Evolutionary conservation across 306 rosid species (phyloP).

Genomic region (Pyrus pyrifolia): DNA sequence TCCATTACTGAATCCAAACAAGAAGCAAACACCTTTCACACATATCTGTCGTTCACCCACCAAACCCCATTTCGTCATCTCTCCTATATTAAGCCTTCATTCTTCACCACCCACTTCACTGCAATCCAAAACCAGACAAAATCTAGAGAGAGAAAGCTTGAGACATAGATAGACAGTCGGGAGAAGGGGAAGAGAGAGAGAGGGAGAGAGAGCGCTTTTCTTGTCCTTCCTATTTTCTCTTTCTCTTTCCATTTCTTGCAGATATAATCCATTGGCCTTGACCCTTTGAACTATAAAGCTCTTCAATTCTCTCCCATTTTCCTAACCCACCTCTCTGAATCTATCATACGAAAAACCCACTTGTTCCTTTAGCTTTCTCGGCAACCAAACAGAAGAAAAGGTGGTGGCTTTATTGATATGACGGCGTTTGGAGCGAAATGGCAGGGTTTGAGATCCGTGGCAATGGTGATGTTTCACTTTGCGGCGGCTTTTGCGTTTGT

Average conservation of each 20-base stretch:
- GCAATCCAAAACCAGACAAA: background rate
- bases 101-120: background rate
- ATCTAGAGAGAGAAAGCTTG: background rate
- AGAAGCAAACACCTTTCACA: background rate
- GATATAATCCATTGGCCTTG: background rate
- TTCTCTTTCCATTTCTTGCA: background rate
- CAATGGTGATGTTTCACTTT: conserved; percentile 32
- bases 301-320: background rate
- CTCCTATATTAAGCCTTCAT: background rate
- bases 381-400: background rate
- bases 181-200: no score
- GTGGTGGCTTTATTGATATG: conserved; percentile 7
- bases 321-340: background rate
- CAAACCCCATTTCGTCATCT: background rate
- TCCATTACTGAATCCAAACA: background rate
- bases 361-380: background rate
- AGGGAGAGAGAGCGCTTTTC: background rate
- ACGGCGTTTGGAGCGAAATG: conserved; percentile 25
- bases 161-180: background rate
- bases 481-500: conserved; percentile 34
- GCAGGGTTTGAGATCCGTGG: conserved; percentile 37
- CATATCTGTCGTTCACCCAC: background rate
- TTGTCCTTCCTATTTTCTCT: background rate
- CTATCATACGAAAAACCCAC: background rate
- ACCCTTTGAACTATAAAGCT: background rate